Evolutionary conservation across 768 basidiomycete species (phyloP).

Genomic region (Russula brevipes): DNA sequence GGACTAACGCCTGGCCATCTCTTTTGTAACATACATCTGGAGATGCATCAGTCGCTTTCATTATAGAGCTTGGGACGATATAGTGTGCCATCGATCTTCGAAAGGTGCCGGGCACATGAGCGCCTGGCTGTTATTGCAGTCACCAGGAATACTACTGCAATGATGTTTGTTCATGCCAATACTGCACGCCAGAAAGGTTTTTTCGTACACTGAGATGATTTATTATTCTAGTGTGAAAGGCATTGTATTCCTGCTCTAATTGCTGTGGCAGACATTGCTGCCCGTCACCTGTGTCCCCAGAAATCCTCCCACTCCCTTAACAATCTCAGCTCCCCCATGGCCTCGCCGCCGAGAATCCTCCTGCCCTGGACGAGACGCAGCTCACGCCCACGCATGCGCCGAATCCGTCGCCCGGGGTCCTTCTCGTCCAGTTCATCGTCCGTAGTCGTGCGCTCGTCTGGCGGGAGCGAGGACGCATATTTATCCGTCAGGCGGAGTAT

Average conservation of each 20-base stretch:
- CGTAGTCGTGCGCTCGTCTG: conserved; percentile 52
- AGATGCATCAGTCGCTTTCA: too few species aligned
- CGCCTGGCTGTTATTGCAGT: too few species aligned
- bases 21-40: too few species aligned
- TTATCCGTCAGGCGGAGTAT: conserved; percentile 59
- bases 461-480: conserved; percentile 51
- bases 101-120: too few species aligned
- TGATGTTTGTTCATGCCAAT: too few species aligned
- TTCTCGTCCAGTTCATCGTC: conserved; percentile 72
- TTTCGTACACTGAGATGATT: neutral
- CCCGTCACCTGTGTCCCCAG: conserved; percentile 1
- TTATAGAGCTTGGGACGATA: too few species aligned
- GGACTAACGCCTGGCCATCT: too few species aligned
- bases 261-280: neutral
- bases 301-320: conserved; percentile 14
- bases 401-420: conserved; percentile 59
- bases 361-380: conserved; percentile 77
- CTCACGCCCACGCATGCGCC: conserved; percentile 81
- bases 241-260: too few species aligned
- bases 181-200: too few species aligned
- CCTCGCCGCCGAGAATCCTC: conserved; percentile 44
- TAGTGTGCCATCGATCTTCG: too few species aligned
- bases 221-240: neutral
- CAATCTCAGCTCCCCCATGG: conserved; percentile 7
- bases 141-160: too few species aligned